A percentile compares a stretch with the other conserved stretches of the same genome.
phyloP scores from a whole-genome alignment of 106 monocot genomes.

The Dendrobium chrysotoxum region DNA sequence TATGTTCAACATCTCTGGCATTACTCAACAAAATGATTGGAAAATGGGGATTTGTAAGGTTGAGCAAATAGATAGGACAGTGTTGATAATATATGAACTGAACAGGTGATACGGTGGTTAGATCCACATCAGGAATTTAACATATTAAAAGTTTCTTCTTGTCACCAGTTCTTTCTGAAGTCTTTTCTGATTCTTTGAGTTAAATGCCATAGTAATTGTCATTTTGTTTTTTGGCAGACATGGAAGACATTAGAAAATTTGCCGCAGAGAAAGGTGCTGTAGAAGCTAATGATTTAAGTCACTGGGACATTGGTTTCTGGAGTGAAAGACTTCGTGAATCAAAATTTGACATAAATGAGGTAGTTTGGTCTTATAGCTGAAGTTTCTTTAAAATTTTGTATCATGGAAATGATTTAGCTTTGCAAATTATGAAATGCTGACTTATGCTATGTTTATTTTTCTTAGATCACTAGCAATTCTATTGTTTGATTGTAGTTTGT shows the following conservation, averaged over 20 bases:
- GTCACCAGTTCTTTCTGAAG: not conserved
- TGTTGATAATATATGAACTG: not conserved
- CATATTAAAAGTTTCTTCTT: not conserved
- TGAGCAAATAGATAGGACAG: not conserved
- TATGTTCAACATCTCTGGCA: not conserved
- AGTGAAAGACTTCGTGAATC: conserved; percentile 93
- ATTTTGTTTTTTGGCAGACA: conserved; percentile 34
- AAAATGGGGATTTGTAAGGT: not conserved
- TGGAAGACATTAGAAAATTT: conserved; percentile 81
- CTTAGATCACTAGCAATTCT: not conserved
- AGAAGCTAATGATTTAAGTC: conserved; percentile 76
- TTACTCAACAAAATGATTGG: not conserved
- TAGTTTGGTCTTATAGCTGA: conserved; percentile 5
- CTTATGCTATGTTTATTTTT: not conserved
- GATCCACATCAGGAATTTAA: not conserved
- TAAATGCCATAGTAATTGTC: not conserved
- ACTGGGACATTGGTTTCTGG: conserved; percentile 94
- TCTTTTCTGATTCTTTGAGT: not conserved
- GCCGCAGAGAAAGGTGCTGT: conserved; percentile 59
- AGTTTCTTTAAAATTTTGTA: not conserved
- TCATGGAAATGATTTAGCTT: not conserved
- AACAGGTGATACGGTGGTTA: not conserved
- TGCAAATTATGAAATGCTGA: not conserved
- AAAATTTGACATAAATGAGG: conserved; percentile 97
- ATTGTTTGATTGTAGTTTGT: not conserved